Conservation (phyloP, 1,284 basidiomycete species). For the Tilletia horrida region DNA sequence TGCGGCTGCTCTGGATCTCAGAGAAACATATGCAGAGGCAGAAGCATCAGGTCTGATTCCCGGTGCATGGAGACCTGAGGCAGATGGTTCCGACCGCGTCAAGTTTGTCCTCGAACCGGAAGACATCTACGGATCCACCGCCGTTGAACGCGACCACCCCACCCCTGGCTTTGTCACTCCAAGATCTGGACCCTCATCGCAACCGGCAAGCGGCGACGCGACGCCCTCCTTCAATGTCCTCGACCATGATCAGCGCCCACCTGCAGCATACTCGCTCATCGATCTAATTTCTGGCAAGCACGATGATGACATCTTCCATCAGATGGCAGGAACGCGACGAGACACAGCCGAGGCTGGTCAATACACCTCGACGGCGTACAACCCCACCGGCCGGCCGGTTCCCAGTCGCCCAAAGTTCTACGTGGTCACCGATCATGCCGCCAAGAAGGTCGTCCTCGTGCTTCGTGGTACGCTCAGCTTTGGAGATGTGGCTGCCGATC, state of each 20-base stretch:
- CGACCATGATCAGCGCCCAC: slow-evolving; percentile 10
- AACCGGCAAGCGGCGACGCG: not conserved
- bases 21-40: slow-evolving; percentile 6
- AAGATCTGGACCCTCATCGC: not conserved
- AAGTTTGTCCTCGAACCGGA: not conserved
- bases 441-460: slow-evolving; percentile 40
- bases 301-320: slow-evolving; percentile 46
- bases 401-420: slow-evolving; percentile 31
- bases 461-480: slow-evolving; percentile 48
- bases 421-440: slow-evolving; percentile 45
- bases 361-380: slow-evolving; percentile 30
- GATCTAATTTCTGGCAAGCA: slow-evolving; percentile 41
- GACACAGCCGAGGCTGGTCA: slow-evolving; percentile 31
- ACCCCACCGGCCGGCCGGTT: not conserved
- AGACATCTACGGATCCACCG: slow-evolving; percentile 4
- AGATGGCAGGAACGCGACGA: slow-evolving; percentile 32
- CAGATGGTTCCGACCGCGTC: slow-evolving; percentile 4
- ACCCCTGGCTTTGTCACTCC: not conserved
- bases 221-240: slow-evolving; percentile 9
- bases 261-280: slow-evolving; percentile 28
- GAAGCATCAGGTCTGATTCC: slow-evolving; percentile 1
- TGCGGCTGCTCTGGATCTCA: not conserved
- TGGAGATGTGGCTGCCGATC: slow-evolving; percentile 50
- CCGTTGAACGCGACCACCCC: slow-evolving; percentile 8
- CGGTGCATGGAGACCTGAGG: slow-evolving; percentile 1